Percentiles rank a stretch among this genome's conserved stretches.
phyloP scores from a whole-genome alignment of 306 rosid genomes.

The Notholithocarpus densiflorus region DNA sequence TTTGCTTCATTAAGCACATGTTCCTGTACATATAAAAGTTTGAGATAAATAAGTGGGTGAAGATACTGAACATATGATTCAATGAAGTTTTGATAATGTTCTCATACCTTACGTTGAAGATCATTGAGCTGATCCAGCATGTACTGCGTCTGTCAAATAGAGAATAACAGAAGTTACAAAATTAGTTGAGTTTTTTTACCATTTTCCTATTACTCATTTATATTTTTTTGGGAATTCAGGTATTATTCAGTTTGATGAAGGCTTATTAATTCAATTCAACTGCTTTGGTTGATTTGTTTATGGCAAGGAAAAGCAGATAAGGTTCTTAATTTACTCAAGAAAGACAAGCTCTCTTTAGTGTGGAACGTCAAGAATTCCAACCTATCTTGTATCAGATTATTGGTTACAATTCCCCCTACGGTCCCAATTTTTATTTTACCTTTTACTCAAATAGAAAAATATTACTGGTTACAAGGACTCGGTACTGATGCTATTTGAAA shows the following conservation, averaged over 20 bases:
- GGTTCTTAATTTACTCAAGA: neutral
- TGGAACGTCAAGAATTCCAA: neutral
- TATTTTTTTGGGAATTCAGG: too few relatives aligned
- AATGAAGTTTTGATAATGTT: neutral
- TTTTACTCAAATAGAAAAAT: too few relatives aligned
- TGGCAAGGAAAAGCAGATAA: neutral
- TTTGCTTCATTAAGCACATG: conserved; percentile 79
- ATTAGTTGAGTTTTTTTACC: neutral
- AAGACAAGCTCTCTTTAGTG: neutral
- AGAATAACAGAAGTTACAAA: neutral
- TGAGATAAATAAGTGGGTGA: neutral
- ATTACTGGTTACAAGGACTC: too few relatives aligned
- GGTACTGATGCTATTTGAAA: too few relatives aligned
- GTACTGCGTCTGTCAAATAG: conserved; percentile 59
- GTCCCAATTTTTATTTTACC: too few relatives aligned
- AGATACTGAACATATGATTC: neutral
- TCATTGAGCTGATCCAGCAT: conserved; percentile 91
- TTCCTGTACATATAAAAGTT: conserved; percentile 44
- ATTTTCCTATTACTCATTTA: too few relatives aligned
- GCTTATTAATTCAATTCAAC: neutral
- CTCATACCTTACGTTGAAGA: conserved; percentile 75
- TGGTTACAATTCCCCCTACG: neutral
- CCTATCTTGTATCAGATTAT: neutral
- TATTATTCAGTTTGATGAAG: neutral
- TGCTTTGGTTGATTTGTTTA: neutral